Percentiles rank a stretch among this genome's conserved stretches.
Conservation (phyloP, 1,284 basidiomycete species). For the Tremellales sp. region DNA sequence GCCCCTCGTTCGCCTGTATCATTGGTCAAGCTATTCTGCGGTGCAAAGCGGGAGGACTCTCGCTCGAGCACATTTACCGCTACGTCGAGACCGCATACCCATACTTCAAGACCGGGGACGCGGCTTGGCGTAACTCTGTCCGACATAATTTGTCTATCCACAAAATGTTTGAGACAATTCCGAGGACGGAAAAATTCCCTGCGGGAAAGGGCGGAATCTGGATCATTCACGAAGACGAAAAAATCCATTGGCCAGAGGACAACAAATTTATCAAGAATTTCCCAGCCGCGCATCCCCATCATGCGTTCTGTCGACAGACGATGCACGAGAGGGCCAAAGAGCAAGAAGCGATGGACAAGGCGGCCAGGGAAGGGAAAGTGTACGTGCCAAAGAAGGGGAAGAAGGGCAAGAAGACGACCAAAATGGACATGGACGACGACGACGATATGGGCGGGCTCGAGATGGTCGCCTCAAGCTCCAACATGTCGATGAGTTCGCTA, state of each 20-base stretch:
- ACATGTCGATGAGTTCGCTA: constrained; percentile 5
- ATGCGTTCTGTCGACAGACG: constrained; percentile 40
- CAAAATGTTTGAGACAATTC: constrained; percentile 67
- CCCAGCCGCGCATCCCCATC: constrained; percentile 37
- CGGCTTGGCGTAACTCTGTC: constrained; percentile 88
- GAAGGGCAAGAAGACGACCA: constrained; percentile 30
- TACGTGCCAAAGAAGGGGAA: constrained; percentile 46
- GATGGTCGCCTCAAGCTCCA: constrained; percentile 20
- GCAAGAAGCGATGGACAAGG: constrained; percentile 38
- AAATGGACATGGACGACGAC: constrained; percentile 19
- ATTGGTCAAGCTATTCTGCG: constrained; percentile 92
- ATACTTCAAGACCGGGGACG: constrained; percentile 84
- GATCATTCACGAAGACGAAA: constrained; percentile 47
- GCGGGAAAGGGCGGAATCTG: constrained; percentile 49
- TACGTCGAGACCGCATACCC: constrained; percentile 93
- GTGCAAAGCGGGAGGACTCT: constrained; percentile 75
- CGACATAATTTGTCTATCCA: constrained; percentile 86
- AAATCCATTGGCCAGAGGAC: constrained; percentile 42
- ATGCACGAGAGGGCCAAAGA: constrained; percentile 40
- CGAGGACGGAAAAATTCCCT: constrained; percentile 43
- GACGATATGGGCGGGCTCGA: constrained; percentile 7
- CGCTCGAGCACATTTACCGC: constrained; percentile 91
- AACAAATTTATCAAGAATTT: constrained; percentile 48
- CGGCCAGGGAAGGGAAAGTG: constrained; percentile 34
- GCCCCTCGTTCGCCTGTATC: constrained; percentile 85